Evolutionary conservation across 2,329 filamentous ascomycete genomes (phyloP), one percentile per base, ranked within the genome.

Genomic region (Sporothrix humicola): DNA sequence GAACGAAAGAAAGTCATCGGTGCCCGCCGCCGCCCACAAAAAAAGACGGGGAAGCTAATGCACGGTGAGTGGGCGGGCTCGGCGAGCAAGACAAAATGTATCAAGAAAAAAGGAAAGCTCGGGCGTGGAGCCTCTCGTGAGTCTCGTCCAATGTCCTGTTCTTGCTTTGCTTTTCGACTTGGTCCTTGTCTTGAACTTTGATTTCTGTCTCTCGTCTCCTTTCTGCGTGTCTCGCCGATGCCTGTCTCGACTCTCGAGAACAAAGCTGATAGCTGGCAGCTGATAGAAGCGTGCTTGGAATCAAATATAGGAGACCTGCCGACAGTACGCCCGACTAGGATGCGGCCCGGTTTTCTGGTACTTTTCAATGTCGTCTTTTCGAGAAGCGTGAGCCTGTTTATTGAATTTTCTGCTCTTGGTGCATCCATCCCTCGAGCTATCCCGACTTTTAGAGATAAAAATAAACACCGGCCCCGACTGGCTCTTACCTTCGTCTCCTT

Each of bases 41-140:
- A 59, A 65, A 46, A 26, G 61, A 66, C 61, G 42, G 42, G 61
- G 61, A 66, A 44, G n/a, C 61, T 48, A 66, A 66, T 66, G 61
- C 61, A 66, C 20, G n/a, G 48, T 52, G 48, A 20, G 17, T 65
- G 37, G 17, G 37, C 44, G 59, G 59, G 23, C 23, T 26, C 23
- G 23, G 23, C 23, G 23, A 3, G 23, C 23, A 3, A 26, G 23
- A 26, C 23, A 26, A 26, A 3, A 26, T 1, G 23, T 3, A 26
- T 26, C 23, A 26, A 26, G 23, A 26, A 26, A 26, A 23, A 37
- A 20, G 20, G 44, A 63, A 63, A 63, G 37, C 59, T 63, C 59
- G 59, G 31, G 37, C 52, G 59, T 15, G 61, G 17, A 5, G 42
- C n/a, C 5, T 42, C 17, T 65, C n/a, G 59, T 23, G 37, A 1